Evolutionary conservation across 2,329 filamentous ascomycete species (phyloP).

Genomic region (Blumeria hordei): DNA sequence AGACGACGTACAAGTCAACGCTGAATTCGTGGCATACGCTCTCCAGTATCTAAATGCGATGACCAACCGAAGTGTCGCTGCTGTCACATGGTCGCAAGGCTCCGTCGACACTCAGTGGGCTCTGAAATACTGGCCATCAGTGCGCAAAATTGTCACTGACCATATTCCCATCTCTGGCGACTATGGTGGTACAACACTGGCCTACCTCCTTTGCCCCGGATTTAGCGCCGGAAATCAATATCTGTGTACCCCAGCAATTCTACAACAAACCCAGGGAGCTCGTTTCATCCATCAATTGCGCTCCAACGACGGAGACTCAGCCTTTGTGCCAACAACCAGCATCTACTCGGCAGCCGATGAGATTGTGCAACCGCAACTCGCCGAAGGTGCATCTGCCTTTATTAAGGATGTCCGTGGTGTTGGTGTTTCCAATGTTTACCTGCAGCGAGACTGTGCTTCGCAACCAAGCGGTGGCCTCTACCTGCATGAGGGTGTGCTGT

Average conservation of each 20-base stretch:
- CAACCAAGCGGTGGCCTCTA: conserved; percentile 21
- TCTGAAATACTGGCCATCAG: conserved; percentile 31
- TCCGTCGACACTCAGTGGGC: conserved; percentile 30
- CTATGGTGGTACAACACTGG: conserved; percentile 23
- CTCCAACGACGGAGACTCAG: conserved; percentile 22
- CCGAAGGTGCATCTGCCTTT: conserved; percentile 22
- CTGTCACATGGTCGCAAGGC: conserved; percentile 32
- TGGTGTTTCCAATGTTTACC: conserved; percentile 25
- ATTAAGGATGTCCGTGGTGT: conserved; percentile 17
- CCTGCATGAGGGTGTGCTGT: conserved; percentile 25
- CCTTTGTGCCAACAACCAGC: conserved; percentile 29
- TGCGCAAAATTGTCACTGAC: conserved; percentile 21
- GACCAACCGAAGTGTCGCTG: conserved; percentile 16
- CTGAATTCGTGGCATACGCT: conserved; percentile 31
- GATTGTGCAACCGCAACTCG: conserved; percentile 25
- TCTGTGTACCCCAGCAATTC: conserved; percentile 18
- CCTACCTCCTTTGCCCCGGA: conserved; percentile 11
- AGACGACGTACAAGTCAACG: conserved; percentile 24
- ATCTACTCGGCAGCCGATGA: conserved; percentile 26
- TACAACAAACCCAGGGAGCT: conserved; percentile 23
- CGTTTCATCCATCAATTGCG: conserved; percentile 21
- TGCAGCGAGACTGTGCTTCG: conserved; percentile 20
- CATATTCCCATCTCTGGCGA: conserved; percentile 28
- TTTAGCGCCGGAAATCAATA: conserved; percentile 2
- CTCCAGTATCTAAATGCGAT: conserved; percentile 28